Percentiles rank a stretch among this genome's conserved stretches.
These are phyloP conservation scores for Ceratocystiopsis brevicomis DNA, from an alignment of 2,329 filamentous ascomycete genomes.

Conservation along the genomic window DNA sequence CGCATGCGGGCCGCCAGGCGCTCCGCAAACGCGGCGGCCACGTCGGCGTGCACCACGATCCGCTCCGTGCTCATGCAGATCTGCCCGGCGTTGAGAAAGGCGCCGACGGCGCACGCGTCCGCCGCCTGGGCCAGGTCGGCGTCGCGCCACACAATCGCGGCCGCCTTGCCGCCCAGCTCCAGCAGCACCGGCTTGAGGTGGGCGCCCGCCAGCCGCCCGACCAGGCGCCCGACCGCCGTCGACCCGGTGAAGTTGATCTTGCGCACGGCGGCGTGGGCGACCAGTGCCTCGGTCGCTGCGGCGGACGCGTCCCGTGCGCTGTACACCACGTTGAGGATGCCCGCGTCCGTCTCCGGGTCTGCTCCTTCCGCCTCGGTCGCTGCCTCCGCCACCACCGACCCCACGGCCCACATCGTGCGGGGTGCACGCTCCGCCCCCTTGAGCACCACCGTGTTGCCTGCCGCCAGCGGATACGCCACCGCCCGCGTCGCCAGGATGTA, in stretches of 20 bases:
- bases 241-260: conserved; percentile 81
- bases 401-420: conserved; percentile 42
- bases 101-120: conserved; percentile 44
- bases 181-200: conserved; percentile 62
- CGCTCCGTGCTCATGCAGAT: conserved; percentile 76
- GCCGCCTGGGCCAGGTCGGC: conserved; percentile 59
- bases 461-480: conserved; percentile 48
- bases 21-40: conserved; percentile 26
- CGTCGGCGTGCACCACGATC: conserved; percentile 36
- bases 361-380: conserved; percentile 14
- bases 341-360: conserved; percentile 45
- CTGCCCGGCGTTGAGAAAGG: conserved; percentile 59
- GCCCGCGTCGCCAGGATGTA: conserved; percentile 34
- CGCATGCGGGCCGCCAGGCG: conserved; percentile 18
- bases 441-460: conserved; percentile 61
- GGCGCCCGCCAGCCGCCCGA: conserved; percentile 50
- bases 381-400: conserved; percentile 47
- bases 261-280: conserved; percentile 46
- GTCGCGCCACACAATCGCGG: conserved; percentile 61
- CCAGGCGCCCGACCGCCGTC: conserved; percentile 52
- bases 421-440: conserved; percentile 50
- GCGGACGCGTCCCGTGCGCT: conserved; percentile 46
- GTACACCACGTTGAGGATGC: conserved; percentile 51
- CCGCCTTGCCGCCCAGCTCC: conserved; percentile 70
- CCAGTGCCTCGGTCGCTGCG: conserved; percentile 46